Conservation (phyloP, 176 grass and related monocot genomes). For the Metroxylon sagu region DNA sequence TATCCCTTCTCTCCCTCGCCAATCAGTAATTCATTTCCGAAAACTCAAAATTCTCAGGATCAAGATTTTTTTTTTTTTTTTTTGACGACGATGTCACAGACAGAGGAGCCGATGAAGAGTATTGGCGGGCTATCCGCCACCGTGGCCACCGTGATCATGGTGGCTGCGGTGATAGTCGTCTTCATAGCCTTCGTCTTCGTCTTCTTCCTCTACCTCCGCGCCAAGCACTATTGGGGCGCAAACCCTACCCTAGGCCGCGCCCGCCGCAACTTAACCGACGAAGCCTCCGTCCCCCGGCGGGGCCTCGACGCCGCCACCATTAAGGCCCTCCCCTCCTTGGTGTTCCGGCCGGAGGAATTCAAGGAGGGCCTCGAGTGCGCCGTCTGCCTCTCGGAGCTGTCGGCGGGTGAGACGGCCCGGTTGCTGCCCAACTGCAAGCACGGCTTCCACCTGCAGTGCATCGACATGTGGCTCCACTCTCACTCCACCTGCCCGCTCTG, state of each 20-base stretch:
- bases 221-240: constrained; percentile 47
- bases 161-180: constrained; percentile 24
- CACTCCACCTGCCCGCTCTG: constrained; percentile 69
- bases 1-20: too few species aligned
- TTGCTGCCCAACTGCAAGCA: constrained; percentile 60
- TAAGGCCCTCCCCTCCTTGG: constrained; percentile 15
- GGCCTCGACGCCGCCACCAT: too few species aligned
- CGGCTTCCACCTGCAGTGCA: constrained; percentile 57
- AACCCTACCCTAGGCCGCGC: constrained; percentile 29
- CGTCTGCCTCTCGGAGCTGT: constrained; percentile 64
- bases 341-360: constrained; percentile 20
- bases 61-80: too few species aligned
- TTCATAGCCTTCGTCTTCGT: constrained; percentile 58
- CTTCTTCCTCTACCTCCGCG: constrained; percentile 68
- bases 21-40: too few species aligned
- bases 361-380: constrained; percentile 37
- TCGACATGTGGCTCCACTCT: constrained; percentile 57
- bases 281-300: not conserved
- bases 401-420: constrained; percentile 36
- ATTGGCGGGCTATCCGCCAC: not conserved
- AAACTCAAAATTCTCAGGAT: too few species aligned
- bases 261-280: constrained; percentile 20
- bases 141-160: constrained; percentile 15
- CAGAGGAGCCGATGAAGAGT: too few species aligned
- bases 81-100: too few species aligned